A percentile compares a stretch with the other conserved stretches of the same genome.
phyloP scores from a whole-genome alignment of 169 alveolate genomes.

The Cryptosporidium viatorum region DNA sequence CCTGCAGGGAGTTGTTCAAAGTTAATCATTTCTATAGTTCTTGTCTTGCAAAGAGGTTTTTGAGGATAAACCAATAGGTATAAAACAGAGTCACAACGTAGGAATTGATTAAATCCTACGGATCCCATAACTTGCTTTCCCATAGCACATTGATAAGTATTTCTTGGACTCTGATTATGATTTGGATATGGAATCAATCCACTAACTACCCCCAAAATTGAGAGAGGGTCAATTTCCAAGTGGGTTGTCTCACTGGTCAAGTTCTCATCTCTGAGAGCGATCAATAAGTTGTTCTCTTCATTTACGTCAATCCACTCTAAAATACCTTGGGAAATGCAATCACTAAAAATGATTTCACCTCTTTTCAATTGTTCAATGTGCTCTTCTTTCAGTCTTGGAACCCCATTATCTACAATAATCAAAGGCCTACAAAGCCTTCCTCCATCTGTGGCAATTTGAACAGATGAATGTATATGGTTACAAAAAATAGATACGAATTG shows the following conservation, averaged over 20 bases:
- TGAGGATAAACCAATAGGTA: conserved; percentile 97
- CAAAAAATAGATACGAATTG: conserved; percentile 96
- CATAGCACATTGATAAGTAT: conserved; percentile 99
- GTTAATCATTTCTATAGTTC: conserved; percentile 95
- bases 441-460: conserved; percentile 98
- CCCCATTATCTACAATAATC: conserved; percentile 95
- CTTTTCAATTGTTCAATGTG: conserved; percentile 82
- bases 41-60: conserved; percentile 97
- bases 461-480: conserved; percentile 91
- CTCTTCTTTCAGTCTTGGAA: conserved; percentile 82
- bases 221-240: conserved; percentile 97
- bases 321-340: conserved; percentile 90
- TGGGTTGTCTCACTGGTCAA: conserved; percentile 95
- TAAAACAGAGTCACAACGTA: conserved; percentile 91
- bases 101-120: conserved; percentile 93
- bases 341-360: conserved; percentile 89
- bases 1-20: conserved; percentile 99
- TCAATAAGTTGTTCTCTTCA: conserved; percentile 97
- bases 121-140: conserved; percentile 99
- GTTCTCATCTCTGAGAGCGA: conserved; percentile 93
- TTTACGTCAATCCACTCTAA: conserved; percentile 99
- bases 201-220: conserved; percentile 98
- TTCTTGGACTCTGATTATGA: conserved; percentile 99
- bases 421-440: conserved; percentile 99
- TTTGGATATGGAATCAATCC: conserved; percentile 99